These are phyloP conservation scores for Fusarium veterinarium DNA, from an alignment of 2,329 filamentous ascomycete genomes.

Conservation along the genomic window DNA sequence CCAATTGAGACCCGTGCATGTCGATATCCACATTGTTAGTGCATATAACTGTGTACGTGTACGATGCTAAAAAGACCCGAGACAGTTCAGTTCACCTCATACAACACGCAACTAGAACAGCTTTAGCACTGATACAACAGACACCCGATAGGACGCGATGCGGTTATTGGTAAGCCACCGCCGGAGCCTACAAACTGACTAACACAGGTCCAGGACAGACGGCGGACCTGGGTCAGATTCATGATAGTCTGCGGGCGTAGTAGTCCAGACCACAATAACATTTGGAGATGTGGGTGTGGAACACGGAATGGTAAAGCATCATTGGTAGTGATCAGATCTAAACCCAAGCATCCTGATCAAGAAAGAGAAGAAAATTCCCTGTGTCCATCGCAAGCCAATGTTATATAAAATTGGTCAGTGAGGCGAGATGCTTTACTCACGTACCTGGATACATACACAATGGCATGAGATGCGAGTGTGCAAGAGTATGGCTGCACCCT, in stretches of 20 bases:
- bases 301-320: background rate
- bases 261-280: background rate
- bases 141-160: background rate
- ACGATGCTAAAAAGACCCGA: constrained; percentile 8
- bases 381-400: background rate
- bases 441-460: constrained; percentile 8
- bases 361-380: background rate
- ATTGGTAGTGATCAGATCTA: background rate
- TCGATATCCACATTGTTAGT: background rate
- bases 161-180: constrained; percentile 6
- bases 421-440: constrained; percentile 3
- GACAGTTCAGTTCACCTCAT: background rate
- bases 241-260: constrained; percentile 11
- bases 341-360: background rate
- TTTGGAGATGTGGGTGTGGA: background rate
- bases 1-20: background rate
- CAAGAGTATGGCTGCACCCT: constrained; percentile 28
- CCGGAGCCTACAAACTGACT: background rate
- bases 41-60: background rate
- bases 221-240: background rate
- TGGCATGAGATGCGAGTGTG: constrained; percentile 27
- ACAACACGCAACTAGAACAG: background rate
- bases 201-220: background rate
- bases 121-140: background rate
- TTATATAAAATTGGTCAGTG: background rate